Conservation (phyloP, 192 early-diverging fungal species). For the Coemansia sp. region DNA sequence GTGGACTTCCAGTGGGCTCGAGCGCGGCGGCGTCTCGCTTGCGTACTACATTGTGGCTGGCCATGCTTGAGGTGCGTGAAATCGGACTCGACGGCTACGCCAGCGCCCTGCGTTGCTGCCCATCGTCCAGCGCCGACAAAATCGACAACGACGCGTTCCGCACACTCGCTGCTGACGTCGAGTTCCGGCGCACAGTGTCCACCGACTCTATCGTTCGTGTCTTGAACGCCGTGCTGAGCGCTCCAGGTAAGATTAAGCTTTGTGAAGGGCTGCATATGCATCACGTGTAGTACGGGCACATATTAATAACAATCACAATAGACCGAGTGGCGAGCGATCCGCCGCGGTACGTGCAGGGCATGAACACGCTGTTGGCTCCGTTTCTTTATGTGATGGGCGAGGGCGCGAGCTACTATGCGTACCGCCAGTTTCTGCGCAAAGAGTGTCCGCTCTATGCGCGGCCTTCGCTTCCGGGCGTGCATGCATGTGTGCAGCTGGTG, state of each 20-base stretch:
- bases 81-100: conserved; percentile 63
- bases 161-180: conserved; percentile 76
- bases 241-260: conserved; percentile 60
- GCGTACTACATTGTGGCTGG: conserved; percentile 41
- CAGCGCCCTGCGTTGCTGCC: conserved; percentile 67
- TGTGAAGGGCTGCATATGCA: not conserved
- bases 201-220: conserved; percentile 75
- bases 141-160: conserved; percentile 90
- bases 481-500: conserved; percentile 84
- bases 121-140: conserved; percentile 72
- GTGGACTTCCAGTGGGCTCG: conserved; percentile 34
- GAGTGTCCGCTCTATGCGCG: conserved; percentile 93
- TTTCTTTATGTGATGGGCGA: conserved; percentile 92
- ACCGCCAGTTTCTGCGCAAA: conserved; percentile 81
- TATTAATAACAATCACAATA: conserved; percentile 1
- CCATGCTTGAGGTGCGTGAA: conserved; percentile 48
- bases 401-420: conserved; percentile 86
- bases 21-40: not conserved
- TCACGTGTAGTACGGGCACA: too few species aligned
- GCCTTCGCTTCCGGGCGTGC: conserved; percentile 83
- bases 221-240: conserved; percentile 85
- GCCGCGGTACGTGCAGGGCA: conserved; percentile 85
- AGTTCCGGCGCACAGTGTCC: conserved; percentile 68
- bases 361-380: conserved; percentile 91
- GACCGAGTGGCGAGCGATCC: conserved; percentile 44